Conservation (phyloP, 257 asterid genomes). For the Solanum virginianum region DNA sequence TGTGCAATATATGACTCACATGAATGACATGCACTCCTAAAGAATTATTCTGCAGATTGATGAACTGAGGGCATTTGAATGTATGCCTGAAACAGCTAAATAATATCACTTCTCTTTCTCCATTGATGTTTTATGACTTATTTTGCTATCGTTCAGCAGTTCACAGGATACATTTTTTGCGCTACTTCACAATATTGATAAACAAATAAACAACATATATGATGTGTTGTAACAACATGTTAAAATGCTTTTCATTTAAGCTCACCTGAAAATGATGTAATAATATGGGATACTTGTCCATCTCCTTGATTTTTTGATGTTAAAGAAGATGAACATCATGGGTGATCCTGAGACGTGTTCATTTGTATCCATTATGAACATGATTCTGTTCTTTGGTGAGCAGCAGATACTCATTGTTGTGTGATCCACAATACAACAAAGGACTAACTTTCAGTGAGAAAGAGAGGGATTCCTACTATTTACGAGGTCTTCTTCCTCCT, state of each 20-base stretch:
- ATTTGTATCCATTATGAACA: background rate
- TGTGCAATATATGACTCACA: too few species aligned
- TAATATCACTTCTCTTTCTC: too few species aligned
- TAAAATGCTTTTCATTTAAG: background rate
- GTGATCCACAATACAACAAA: conserved; percentile 94
- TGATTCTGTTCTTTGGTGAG: conserved; percentile 3
- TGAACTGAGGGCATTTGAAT: too few species aligned
- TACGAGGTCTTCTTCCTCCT: conserved; percentile 97
- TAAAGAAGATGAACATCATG: background rate
- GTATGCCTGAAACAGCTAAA: too few species aligned
- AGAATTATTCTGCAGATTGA: too few species aligned
- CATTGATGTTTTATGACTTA: too few species aligned
- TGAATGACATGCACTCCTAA: too few species aligned
- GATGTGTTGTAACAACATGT: too few species aligned
- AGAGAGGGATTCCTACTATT: conserved; percentile 92
- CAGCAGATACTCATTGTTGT: conserved; percentile 95
- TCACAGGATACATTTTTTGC: too few species aligned
- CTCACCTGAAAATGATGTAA: background rate
- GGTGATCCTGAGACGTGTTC: background rate
- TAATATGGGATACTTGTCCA: background rate
- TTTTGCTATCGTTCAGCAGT: too few species aligned
- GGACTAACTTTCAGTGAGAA: conserved; percentile 86
- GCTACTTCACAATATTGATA: too few species aligned
- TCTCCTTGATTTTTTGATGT: background rate
- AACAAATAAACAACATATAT: too few species aligned